These are phyloP conservation scores for Mycena capillaripes DNA, from an alignment of 768 basidiomycete genomes.

Conservation along the genomic window DNA sequence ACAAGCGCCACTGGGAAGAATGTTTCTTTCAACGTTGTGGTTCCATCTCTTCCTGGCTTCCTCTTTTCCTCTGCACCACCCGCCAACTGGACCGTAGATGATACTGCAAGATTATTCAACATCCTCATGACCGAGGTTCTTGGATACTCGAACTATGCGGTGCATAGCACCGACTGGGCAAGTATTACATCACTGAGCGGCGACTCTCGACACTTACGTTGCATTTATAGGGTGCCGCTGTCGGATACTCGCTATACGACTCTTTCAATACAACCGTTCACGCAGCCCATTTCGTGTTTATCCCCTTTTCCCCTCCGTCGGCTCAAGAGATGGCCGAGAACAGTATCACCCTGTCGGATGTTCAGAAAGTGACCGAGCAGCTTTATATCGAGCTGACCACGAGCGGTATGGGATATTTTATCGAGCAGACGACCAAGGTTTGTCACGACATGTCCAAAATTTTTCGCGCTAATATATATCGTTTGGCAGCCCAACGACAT, in stretches of 20 bases:
- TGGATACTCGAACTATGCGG: too few species aligned
- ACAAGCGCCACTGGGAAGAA: too few species aligned
- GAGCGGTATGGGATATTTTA: not conserved
- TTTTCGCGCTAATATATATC: not conserved
- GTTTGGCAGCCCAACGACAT: constrained; percentile 33
- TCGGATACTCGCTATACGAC: constrained; percentile 12
- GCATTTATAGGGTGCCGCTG: not conserved
- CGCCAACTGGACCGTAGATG: too few species aligned
- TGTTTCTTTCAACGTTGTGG: too few species aligned
- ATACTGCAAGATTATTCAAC: too few species aligned
- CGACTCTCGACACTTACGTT: too few species aligned
- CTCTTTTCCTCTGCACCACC: too few species aligned
- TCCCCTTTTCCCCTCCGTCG: constrained; percentile 19
- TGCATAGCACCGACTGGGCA: too few species aligned
- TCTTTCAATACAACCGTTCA: constrained; percentile 21
- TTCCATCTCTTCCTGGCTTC: too few species aligned
- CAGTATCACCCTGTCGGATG: constrained; percentile 12
- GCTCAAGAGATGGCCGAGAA: constrained; percentile 1
- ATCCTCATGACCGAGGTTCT: too few species aligned
- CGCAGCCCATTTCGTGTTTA: constrained; percentile 23
- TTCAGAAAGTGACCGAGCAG: constrained; percentile 13
- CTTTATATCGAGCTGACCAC: not conserved
- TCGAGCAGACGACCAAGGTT: not conserved
- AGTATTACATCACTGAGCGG: too few species aligned
- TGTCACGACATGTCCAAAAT: not conserved